These are phyloP conservation scores for Epichloe brachyelytri DNA, from an alignment of 2,329 filamentous ascomycete genomes.

Conservation along the genomic window DNA sequence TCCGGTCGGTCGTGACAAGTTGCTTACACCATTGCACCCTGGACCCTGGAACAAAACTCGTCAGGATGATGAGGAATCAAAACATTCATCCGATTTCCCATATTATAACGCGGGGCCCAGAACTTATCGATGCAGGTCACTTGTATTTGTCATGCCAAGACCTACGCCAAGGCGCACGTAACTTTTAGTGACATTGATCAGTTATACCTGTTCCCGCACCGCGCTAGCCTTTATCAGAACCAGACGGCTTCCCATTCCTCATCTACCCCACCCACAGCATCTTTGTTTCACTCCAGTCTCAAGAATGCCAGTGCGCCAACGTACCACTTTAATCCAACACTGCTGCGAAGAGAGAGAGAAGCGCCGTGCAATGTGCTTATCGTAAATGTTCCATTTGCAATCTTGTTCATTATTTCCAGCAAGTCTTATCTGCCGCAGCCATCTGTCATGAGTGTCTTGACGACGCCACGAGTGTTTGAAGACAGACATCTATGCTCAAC, in stretches of 20 bases:
- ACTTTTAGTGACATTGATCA: background rate
- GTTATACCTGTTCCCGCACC: too few relatives aligned
- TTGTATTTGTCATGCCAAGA: background rate
- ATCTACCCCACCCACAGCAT: background rate
- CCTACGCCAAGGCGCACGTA: background rate
- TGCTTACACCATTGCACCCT: too few relatives aligned
- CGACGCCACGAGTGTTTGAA: too few relatives aligned
- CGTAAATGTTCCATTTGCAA: too few relatives aligned
- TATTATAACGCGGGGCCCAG: background rate
- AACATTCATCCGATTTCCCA: background rate
- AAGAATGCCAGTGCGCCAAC: background rate
- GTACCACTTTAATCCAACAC: background rate
- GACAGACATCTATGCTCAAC: too few relatives aligned
- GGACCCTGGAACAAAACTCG: background rate
- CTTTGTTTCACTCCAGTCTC: slow-evolving; percentile 5
- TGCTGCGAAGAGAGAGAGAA: too few relatives aligned
- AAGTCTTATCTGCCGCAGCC: too few relatives aligned
- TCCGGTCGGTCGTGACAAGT: too few relatives aligned
- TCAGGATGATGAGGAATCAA: background rate
- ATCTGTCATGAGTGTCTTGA: too few relatives aligned
- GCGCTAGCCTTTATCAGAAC: background rate
- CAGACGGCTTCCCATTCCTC: background rate
- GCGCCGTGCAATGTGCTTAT: too few relatives aligned
- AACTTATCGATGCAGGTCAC: background rate
- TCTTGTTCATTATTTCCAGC: too few relatives aligned